Base-by-base conservation (phyloP, 176 grass and related monocot species). In the Cenchrus fungigraminus region DNA sequence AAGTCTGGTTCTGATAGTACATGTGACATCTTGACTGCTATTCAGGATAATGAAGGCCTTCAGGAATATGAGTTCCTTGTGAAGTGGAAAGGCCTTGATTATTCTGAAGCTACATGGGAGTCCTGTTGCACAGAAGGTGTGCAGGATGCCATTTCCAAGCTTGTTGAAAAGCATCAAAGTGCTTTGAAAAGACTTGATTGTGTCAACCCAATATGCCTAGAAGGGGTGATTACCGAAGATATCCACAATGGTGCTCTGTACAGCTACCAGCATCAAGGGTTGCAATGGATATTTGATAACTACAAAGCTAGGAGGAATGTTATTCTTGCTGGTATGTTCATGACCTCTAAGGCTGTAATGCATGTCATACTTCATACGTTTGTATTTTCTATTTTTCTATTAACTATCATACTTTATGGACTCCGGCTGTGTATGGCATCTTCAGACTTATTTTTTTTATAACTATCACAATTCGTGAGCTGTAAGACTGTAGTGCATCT, bases 41-140 rank as follows among this genome's bases (percentile, higher is more conserved):
- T 79, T 82, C 14, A 85, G 8, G 62, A 82, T 65, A 81, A 90
- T 46, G 51, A 84, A 71, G 58, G 74, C 51, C 62, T 71, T 13
- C 68, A 59, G 8, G 92, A 46, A 42, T 89, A 79, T 70, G 82
- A 94, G 58, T 89, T 92, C 64, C 84, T 94, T 68, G 89, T 94
- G 12, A 94, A 94, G 85, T 94, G 92, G 92, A 94, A 84, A 78
- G 90, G 72, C 32, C 87, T 94, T 85, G 90, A 94, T 92, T 94
- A 94, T 64, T 71, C 43, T n/a, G 87, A 94, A 19, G 73, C 90
- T 73, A 94, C 92, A 74, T 92, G 87, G 92, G 92, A 94, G 46
- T 56, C 84, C 12, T 70, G 40, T 64, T 82, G 74, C 17, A 94
- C 72, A 4, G 72, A 87, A 46, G 87, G 59, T n/a, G 82, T 94